Percentiles rank a stretch among this genome's conserved stretches.
These are phyloP conservation scores for Daphne laureola DNA, from an alignment of 441 rosid genomes.

Conservation along the genomic window DNA sequence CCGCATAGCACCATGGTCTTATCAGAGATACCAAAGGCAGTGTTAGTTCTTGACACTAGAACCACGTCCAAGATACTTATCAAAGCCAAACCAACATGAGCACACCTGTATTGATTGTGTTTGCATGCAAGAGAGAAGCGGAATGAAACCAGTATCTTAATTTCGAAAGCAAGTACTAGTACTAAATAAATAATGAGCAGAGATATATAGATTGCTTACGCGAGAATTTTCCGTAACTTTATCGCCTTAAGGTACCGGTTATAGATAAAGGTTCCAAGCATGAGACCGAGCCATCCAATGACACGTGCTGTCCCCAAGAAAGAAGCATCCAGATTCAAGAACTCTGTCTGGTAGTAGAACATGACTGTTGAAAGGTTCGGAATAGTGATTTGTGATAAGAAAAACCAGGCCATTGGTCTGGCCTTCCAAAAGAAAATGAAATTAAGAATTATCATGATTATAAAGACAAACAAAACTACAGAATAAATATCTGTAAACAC, in stretches of 20 bases:
- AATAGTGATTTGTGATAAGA: conserved; percentile 73
- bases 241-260: conserved; percentile 63
- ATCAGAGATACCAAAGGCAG: conserved; percentile 63
- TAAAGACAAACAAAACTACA: conserved; percentile 7
- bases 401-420: conserved; percentile 98
- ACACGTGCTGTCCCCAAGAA: conserved; percentile 86
- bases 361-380: conserved; percentile 90
- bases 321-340: conserved; percentile 75
- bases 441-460: conserved; percentile 16
- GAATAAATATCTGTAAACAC: neutral
- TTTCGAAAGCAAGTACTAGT: neutral
- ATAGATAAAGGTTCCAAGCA: conserved; percentile 76
- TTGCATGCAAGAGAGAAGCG: conserved; percentile 15
- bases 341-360: conserved; percentile 94
- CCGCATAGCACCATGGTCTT: conserved; percentile 79
- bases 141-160: conserved; percentile 9
- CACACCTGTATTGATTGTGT: conserved; percentile 44
- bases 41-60: conserved; percentile 54
- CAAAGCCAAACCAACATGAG: conserved; percentile 66
- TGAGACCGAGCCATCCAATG: conserved; percentile 89
- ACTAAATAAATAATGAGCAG: conserved; percentile 2
- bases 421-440: conserved; percentile 18
- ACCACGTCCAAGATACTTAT: conserved; percentile 59
- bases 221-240: conserved; percentile 72
- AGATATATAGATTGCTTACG: conserved; percentile 36